These are phyloP conservation scores for Boletus pseudo-olivaceus DNA, from an alignment of 768 basidiomycete species.

Conservation along the genomic window DNA sequence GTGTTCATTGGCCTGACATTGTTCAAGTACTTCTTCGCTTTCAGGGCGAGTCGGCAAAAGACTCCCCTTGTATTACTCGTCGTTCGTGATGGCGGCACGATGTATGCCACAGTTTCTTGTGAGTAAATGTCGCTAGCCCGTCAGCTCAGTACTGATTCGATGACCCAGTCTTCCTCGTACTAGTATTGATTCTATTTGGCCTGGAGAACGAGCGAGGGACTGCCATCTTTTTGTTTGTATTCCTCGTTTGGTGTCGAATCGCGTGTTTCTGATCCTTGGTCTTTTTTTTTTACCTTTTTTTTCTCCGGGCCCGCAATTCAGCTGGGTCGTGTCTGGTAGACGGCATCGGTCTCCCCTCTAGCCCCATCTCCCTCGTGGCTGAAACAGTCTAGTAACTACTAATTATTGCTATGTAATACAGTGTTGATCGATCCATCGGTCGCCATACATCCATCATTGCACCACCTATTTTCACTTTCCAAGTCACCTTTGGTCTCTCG, in stretches of 20 bases:
- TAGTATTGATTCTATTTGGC: not conserved
- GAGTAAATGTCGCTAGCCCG: not conserved
- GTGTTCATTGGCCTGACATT: conserved; percentile 13
- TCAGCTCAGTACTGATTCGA: not conserved
- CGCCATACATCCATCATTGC: too few species aligned
- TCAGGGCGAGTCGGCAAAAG: conserved; percentile 17
- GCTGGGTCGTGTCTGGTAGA: conserved; percentile 15
- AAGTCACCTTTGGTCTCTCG: too few species aligned
- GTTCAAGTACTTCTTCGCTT: conserved; percentile 17
- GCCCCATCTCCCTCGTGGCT: too few species aligned
- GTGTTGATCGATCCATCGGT: too few species aligned
- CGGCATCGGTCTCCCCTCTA: too few species aligned
- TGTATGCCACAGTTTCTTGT: conserved; percentile 6
- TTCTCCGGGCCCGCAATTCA: conserved; percentile 1
- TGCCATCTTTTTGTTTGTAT: conserved; percentile 9
- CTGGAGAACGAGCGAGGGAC: not conserved
- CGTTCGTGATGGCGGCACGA: conserved; percentile 13
- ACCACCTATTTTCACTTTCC: too few species aligned
- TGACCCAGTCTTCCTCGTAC: not conserved
- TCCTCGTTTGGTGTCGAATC: not conserved
- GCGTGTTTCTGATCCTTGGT: not conserved
- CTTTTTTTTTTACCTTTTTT: not conserved
- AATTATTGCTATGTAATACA: too few species aligned
- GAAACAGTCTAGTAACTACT: too few species aligned
- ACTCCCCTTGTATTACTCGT: conserved; percentile 20